Evolutionary conservation across 352 stramenopile species (phyloP).

Genomic region (Phytopythium vexans): DNA sequence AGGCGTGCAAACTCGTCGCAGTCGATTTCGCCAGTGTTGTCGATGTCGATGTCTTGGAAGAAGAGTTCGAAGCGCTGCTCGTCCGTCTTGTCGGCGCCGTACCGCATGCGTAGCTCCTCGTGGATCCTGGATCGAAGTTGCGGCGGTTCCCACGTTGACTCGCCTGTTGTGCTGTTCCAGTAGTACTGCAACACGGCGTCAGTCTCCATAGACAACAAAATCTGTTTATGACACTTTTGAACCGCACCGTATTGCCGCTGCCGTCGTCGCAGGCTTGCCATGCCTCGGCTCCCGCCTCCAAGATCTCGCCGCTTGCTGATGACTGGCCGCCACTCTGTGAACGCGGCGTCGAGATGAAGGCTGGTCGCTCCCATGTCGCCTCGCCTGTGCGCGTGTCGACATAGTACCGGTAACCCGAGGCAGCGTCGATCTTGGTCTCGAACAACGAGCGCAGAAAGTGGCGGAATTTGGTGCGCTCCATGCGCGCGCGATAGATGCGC

Average conservation of each 20-base stretch:
- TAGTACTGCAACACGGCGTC: constrained; percentile 42
- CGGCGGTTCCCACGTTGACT: constrained; percentile 64
- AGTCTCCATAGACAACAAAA: constrained; percentile 3
- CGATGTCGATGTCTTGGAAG: constrained; percentile 59
- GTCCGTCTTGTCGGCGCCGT: constrained; percentile 42
- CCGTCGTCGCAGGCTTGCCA: constrained; percentile 64
- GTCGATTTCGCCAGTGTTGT: constrained; percentile 57
- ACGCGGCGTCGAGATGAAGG: constrained; percentile 12
- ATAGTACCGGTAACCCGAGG: constrained; percentile 48
- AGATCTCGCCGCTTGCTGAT: background rate
- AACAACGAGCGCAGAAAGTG: constrained; percentile 53
- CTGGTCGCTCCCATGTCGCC: constrained; percentile 50
- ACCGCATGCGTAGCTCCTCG: constrained; percentile 47
- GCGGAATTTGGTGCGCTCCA: constrained; percentile 60
- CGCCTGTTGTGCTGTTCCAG: constrained; percentile 62
- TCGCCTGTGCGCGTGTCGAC: constrained; percentile 64
- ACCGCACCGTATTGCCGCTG: constrained; percentile 53
- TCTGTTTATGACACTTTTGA: background rate
- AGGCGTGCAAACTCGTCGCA: constrained; percentile 59
- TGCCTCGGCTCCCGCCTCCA: constrained; percentile 8
- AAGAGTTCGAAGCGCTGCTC: constrained; percentile 64
- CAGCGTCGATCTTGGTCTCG: constrained; percentile 41
- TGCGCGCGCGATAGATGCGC: constrained; percentile 63
- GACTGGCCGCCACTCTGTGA: constrained; percentile 1
- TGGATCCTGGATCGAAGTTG: constrained; percentile 51